Evolutionary conservation across 305 asterid species (phyloP), one percentile per base, ranked within the genome.

Genomic region (Petunia hybrid): DNA sequence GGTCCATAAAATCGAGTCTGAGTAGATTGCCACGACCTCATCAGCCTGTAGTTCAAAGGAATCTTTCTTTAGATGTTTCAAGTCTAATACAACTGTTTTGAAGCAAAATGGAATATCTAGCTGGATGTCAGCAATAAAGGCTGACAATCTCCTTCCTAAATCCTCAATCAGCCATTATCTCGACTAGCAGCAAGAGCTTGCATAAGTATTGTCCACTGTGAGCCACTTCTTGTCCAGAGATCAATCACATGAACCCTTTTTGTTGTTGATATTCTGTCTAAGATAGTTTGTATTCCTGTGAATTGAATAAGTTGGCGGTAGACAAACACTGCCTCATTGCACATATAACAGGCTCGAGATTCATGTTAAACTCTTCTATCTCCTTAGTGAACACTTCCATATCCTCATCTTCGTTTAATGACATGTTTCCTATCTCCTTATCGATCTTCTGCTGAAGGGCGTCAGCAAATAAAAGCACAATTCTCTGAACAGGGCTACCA

Each of bases 121-220:
- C 82, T 84, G 36, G 39, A 82, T 81, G 83, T 71, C 66, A 6
- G 91, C 90, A 22, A 22, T 22, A 82, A 85, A 87, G 56, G 84
- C 60, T 6, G 71, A 8, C 43, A 90, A 82, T 10, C 71, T 12
- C 9, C 75, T 66, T 1, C 87, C 87, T 0, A 68, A 73, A 79
- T 77, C 84, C 70, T 88, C 86, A 12, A 87, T 75, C 42, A 63
- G 31, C 31, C 31, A 4, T 71, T 42, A n/a, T 63, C 2, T 48
- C 85, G 70, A 80, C 76, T 84, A 77, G 87, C 84, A 0, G 90
- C 85, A 2, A 91, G 87, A 67, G 88, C 89, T 62, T 89, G 86
- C 87, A 90, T 80, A 71, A 89, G 9, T 22, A 85, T 13, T 9
- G 88, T 84, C 84, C 85, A 86, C 2, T 86, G 89, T 35, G 88